phyloP scores from a whole-genome alignment of 106 monocot genomes.

The Dioscorea dumetorum region DNA sequence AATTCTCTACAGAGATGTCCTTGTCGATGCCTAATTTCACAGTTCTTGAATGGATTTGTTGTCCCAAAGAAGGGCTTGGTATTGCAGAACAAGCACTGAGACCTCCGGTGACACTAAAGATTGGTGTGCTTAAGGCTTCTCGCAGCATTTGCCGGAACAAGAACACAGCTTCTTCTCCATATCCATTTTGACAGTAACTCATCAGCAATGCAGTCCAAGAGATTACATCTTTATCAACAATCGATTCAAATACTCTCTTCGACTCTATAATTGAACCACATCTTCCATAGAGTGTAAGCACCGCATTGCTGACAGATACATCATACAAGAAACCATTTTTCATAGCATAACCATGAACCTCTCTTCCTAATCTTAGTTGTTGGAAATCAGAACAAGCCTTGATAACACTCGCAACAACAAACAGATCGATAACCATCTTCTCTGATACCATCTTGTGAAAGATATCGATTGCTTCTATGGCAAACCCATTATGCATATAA shows the following conservation, averaged over 20 bases:
- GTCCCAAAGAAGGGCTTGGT: conserved; percentile 20
- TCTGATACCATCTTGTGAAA: conserved; percentile 37
- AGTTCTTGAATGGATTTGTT: conserved; percentile 41
- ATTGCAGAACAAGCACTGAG: conserved; percentile 40
- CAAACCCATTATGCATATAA: conserved; percentile 42
- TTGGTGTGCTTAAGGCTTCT: conserved; percentile 15
- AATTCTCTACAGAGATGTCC: conserved; percentile 41
- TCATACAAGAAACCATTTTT: conserved; percentile 34
- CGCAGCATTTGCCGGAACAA: conserved; percentile 36
- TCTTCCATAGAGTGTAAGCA: conserved; percentile 55
- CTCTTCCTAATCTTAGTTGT: conserved; percentile 25
- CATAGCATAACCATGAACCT: conserved; percentile 51
- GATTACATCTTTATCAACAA: conserved; percentile 33
- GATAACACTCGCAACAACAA: conserved; percentile 32
- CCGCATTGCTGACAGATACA: conserved; percentile 32
- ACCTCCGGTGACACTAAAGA: conserved; percentile 25
- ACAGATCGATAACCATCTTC: conserved; percentile 27
- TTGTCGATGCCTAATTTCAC: conserved; percentile 28
- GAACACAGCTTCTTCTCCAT: conserved; percentile 19
- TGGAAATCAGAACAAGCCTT: conserved; percentile 23
- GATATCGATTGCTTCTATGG: conserved; percentile 22
- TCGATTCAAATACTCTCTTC: conserved; percentile 29
- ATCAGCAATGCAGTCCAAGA: conserved; percentile 53
- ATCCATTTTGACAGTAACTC: conserved; percentile 43
- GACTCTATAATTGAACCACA: conserved; percentile 30